Evolutionary conservation across 192 early-diverging fungal genomes (phyloP), one percentile per base, ranked within the genome.

Genomic region (Gryganskiella cystojenkinii): DNA sequence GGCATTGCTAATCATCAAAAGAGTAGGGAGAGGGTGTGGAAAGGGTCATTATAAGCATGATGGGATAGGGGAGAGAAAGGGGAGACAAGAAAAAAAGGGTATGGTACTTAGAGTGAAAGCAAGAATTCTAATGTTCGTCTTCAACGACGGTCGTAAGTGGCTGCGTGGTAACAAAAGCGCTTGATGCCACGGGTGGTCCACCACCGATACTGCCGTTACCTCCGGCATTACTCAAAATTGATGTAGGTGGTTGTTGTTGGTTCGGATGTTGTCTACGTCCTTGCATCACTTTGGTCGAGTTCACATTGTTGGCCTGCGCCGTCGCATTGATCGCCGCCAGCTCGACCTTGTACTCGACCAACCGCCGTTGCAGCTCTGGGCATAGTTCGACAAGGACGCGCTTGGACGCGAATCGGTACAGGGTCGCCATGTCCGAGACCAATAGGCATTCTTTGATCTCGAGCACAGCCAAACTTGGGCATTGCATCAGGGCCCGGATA

Each of bases 381-480:
- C 85, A 87, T 25, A 84, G 33, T 14, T 80, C 82, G 13, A 87
- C 71, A 1, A 84, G 64, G 0, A 87, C 81, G 15, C 82, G 79
- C 4, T 81, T 66, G 2, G 75, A 57, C 2, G 83, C 83, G 35
- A 87, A 71, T 8, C 82, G 80, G 17, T 80, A 84, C 3, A 87
- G 54, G 0, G 80, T 79, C 5, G 71, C 80, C 85, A 84, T 85
- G 55, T 87, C 85, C 33, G 81, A 70, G 2, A 87, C 65, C 30
- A 80, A 47, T 24, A 82, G 78, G 40, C 85, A 87, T 45, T 87
- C 80, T 44, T 84, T 84, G 53, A 87, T 83, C 54, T 84, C 83
- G 55, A 87, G 81, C 3, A 87, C 85, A 3, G 80, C 81, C 22
- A 87, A 61, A 28, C 67, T 71, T 2, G 82, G 84, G 43, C 83